Base-by-base conservation (phyloP, 495 filamentous ascomycete genomes). In the Neurospora sp. region DNA sequence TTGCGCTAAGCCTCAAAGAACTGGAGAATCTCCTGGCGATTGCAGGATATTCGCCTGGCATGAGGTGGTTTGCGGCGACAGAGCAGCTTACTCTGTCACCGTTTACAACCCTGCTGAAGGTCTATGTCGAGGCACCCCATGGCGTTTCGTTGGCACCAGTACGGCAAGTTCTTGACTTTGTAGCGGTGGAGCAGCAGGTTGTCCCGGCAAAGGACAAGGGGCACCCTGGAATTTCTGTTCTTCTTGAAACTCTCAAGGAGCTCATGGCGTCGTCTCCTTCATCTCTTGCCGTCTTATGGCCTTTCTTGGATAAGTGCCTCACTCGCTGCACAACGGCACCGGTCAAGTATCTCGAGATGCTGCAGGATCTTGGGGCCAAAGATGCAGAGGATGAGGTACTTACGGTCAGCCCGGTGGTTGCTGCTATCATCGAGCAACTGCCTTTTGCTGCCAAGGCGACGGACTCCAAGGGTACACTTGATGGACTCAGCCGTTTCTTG, bases 301-400 rank as follows among this genome's bases (percentile, higher is more conserved):
- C 86, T 5, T 97, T 95, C 75, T 78, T 98, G 70, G 94, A 98
- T 73, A 92, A 94, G 69, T 96, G 93, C 79, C 82, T 90, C 20
- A 87, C 86, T 48, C 88, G 93, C 18, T 89, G 90, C 68, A 88
- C 89, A 6, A 90, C 88, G 70, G 88, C 88, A 46, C 90, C 91
- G 7, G 87, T 93, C 75, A 94, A 96, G 76, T 95, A 96, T 77
- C 81, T 91, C 8, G 88, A 91, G 71, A 76, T 82, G 70, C 80
- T 84, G 16, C 78, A 85, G 41, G 82, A 83, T 42, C 73, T 81
- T 4, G 48, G 42, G 5, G 38, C 22, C 12, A 16, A 7, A 0
- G 46, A 37, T 12, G 70, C 75, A 18, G 53, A 37, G 53, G 27
- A 66, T 7, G 53, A 66, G 53, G 53, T 8, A 39, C 71, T 46